phyloP scores from a whole-genome alignment of 2,329 filamentous ascomycete species.

The Colletotrichum euphorbiae region DNA sequence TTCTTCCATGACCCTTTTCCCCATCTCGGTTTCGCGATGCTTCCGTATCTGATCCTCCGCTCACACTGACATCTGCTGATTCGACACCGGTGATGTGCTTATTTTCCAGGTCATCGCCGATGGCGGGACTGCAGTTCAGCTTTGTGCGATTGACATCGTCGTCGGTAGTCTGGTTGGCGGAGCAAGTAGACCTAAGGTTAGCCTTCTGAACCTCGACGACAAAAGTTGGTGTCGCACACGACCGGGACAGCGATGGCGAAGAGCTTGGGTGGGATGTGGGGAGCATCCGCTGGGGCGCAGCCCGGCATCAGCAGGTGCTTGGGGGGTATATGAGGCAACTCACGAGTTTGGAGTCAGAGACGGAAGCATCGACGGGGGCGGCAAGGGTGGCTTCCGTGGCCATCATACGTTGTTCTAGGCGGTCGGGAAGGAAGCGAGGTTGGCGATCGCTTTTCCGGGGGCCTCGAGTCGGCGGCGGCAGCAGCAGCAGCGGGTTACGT shows the following conservation, averaged over 20 bases:
- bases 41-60: slow-evolving; percentile 82
- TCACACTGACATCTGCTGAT: slow-evolving; percentile 76
- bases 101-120: slow-evolving; percentile 64
- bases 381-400: slow-evolving; percentile 70
- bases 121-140: slow-evolving; percentile 62
- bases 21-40: slow-evolving; percentile 71
- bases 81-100: slow-evolving; percentile 70
- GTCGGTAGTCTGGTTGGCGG: slow-evolving; percentile 47
- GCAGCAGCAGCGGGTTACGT: slow-evolving; percentile 10
- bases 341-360: slow-evolving; percentile 59
- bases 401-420: slow-evolving; percentile 66
- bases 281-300: neutral
- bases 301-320: slow-evolving; percentile 15
- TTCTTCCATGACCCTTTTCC: slow-evolving; percentile 69
- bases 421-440: slow-evolving; percentile 44
- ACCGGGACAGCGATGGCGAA: neutral
- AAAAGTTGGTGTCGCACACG: slow-evolving; percentile 3
- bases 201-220: slow-evolving; percentile 39
- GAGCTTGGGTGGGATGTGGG: slow-evolving; percentile 6
- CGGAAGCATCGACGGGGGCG: slow-evolving; percentile 65
- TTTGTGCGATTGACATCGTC: slow-evolving; percentile 58
- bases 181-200: slow-evolving; percentile 42
- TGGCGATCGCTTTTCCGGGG: slow-evolving; percentile 41
- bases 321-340: slow-evolving; percentile 44
- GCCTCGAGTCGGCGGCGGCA: slow-evolving; percentile 33